Evolutionary conservation across 768 basidiomycete genomes (phyloP).

Genomic region (Phlebiopsis flavidoalba): DNA sequence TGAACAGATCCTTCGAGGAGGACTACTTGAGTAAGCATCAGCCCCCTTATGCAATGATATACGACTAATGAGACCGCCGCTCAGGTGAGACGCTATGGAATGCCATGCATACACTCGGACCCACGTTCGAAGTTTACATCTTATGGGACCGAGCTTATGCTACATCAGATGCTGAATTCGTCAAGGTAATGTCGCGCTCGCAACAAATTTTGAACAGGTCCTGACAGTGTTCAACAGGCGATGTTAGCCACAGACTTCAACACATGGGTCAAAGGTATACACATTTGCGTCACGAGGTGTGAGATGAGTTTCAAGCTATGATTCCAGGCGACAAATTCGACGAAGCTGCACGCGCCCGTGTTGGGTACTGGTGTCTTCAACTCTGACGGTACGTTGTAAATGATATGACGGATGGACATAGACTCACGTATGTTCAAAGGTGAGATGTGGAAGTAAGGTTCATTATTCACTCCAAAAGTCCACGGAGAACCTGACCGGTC

Average conservation of each 20-base stretch:
- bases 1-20: conserved; percentile 16
- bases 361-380: conserved; percentile 55
- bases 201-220: neutral
- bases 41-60: neutral
- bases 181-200: conserved; percentile 26
- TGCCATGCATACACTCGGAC: conserved; percentile 20
- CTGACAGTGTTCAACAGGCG: conserved; percentile 19
- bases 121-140: conserved; percentile 11
- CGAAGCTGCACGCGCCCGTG: conserved; percentile 29
- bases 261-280: conserved; percentile 38
- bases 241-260: conserved; percentile 40
- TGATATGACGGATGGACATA: neutral
- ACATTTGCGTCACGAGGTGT: neutral
- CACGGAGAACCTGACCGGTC: neutral
- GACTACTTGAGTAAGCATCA: conserved; percentile 32
- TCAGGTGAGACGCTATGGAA: conserved; percentile 24
- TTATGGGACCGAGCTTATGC: conserved; percentile 17
- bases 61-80: neutral
- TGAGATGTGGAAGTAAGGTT: conserved; percentile 25
- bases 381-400: conserved; percentile 35
- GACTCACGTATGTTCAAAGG: conserved; percentile 9
- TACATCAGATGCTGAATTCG: conserved; percentile 17
- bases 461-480: neutral
- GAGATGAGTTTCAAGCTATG: neutral
- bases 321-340: conserved; percentile 22